These are phyloP conservation scores for Trichoderma asperellum DNA, from an alignment of 2,329 filamentous ascomycete genomes.

Conservation along the genomic window DNA sequence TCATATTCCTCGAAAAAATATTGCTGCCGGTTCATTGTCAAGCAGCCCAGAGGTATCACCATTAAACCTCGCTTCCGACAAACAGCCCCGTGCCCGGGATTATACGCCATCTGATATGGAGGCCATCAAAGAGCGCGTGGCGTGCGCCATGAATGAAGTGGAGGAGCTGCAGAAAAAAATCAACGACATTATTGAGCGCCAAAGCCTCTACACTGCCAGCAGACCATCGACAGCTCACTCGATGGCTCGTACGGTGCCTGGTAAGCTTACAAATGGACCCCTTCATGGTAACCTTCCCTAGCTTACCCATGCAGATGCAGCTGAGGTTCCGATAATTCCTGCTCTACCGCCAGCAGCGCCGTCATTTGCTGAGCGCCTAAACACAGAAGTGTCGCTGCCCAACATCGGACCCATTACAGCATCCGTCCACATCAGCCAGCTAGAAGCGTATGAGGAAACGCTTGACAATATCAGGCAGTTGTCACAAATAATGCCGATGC, in stretches of 20 bases:
- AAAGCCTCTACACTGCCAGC: conserved; percentile 60
- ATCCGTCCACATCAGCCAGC: conserved; percentile 40
- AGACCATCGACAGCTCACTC: conserved; percentile 58
- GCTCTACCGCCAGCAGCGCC: conserved; percentile 60
- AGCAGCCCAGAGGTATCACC: conserved; percentile 36
- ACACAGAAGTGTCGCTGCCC: conserved; percentile 49
- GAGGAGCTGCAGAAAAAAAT: conserved; percentile 63
- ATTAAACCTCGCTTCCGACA: conserved; percentile 50
- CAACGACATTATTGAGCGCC: conserved; percentile 62
- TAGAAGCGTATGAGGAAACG: conserved; percentile 39
- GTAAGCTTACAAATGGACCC: conserved; percentile 35
- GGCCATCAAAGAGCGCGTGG: conserved; percentile 58
- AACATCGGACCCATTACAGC: conserved; percentile 43
- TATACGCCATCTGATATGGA: conserved; percentile 54
- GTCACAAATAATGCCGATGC: conserved; percentile 31
- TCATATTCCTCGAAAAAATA: conserved; percentile 55
- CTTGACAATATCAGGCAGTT: conserved; percentile 28
- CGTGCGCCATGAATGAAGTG: conserved; percentile 60
- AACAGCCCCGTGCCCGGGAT: conserved; percentile 46
- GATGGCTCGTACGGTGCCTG: conserved; percentile 38
- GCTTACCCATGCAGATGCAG: conserved; percentile 44
- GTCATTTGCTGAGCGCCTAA: conserved; percentile 61
- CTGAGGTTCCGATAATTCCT: conserved; percentile 60
- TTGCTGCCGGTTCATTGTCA: conserved; percentile 35
- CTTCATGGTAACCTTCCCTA: conserved; percentile 23